phyloP scores from a whole-genome alignment of 495 filamentous ascomycete species.

The Copromyces sp. region DNA sequence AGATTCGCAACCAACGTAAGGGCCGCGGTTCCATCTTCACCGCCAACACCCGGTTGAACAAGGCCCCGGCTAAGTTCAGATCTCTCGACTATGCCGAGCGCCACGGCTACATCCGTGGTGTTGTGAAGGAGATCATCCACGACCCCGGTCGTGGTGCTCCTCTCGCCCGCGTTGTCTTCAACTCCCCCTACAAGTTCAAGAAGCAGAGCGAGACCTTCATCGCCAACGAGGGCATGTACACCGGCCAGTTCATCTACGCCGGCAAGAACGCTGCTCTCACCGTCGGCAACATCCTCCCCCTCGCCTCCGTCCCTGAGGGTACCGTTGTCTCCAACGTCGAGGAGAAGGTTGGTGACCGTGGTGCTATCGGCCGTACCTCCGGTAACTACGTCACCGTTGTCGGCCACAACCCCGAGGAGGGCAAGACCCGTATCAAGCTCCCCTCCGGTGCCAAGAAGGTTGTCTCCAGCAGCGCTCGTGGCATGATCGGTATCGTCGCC shows the following conservation, averaged over 20 bases:
- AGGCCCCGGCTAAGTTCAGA: slow-evolving; percentile 76
- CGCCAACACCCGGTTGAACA: slow-evolving; percentile 79
- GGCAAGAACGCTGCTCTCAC: slow-evolving; percentile 95
- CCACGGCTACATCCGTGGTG: slow-evolving; percentile 92
- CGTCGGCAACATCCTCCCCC: slow-evolving; percentile 93
- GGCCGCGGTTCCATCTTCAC: slow-evolving; percentile 97
- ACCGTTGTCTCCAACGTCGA: slow-evolving; percentile 98
- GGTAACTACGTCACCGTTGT: slow-evolving; percentile 99
- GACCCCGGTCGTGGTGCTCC: slow-evolving; percentile 97
- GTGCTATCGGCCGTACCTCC: slow-evolving; percentile 87
- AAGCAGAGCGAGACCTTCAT: slow-evolving; percentile 94
- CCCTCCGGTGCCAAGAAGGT: slow-evolving; percentile 99
- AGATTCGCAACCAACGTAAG: slow-evolving; percentile 96
- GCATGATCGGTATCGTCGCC: slow-evolving; percentile 99
- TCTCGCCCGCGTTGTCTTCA: slow-evolving; percentile 92
- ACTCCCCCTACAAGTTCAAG: slow-evolving; percentile 82
- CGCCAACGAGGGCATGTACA: slow-evolving; percentile 99
- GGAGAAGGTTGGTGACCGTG: slow-evolving; percentile 96
- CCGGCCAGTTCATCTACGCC: slow-evolving; percentile 99
- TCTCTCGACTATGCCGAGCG: slow-evolving; percentile 89
- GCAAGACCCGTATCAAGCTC: slow-evolving; percentile 99
- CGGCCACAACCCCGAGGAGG: slow-evolving; percentile 97
- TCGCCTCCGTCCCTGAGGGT: slow-evolving; percentile 91
- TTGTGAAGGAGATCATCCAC: slow-evolving; percentile 99
- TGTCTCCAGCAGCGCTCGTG: slow-evolving; percentile 76